Conservation (phyloP, 2,329 filamentous ascomycete species). For the Dactylella cylindrospora region DNA sequence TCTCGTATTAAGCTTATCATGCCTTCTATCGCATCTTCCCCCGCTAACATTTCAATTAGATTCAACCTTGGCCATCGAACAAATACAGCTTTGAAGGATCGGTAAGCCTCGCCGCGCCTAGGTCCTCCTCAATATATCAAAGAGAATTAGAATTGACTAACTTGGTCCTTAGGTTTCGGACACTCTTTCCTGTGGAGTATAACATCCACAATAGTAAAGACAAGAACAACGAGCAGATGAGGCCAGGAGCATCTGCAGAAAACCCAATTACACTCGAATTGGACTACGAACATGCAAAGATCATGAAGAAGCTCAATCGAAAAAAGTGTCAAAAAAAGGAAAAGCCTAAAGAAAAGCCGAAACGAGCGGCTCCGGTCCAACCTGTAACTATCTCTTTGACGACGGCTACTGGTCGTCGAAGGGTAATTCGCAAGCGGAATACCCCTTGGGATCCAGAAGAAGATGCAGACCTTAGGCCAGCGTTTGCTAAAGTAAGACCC, state of each 20-base stretch:
- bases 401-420: conserved; percentile 33
- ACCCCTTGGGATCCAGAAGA: conserved; percentile 23
- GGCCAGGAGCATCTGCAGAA: neutral
- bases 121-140: too few relatives aligned
- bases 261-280: conserved; percentile 12
- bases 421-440: conserved; percentile 10
- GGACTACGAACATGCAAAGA: conserved; percentile 16
- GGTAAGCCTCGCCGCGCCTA: too few relatives aligned
- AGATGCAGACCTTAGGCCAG: conserved; percentile 23
- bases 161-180: conserved; percentile 36
- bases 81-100: conserved; percentile 24
- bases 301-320: conserved; percentile 14
- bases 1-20: too few relatives aligned
- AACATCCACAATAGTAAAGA: too few relatives aligned
- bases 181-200: conserved; percentile 26
- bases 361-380: neutral
- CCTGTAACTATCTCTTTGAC: neutral
- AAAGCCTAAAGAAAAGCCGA: neutral
- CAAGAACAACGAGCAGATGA: neutral
- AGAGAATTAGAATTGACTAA: too few relatives aligned
- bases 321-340: conserved; percentile 4
- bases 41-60: conserved; percentile 11
- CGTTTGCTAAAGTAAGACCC: conserved; percentile 12
- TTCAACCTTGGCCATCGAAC: conserved; percentile 21
- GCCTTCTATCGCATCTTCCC: neutral